Percentiles rank a stretch among this genome's conserved stretches.
These are phyloP conservation scores for Coelastrella sp. DNA, from an alignment of 139 green algal genomes.

Conservation along the genomic window DNA sequence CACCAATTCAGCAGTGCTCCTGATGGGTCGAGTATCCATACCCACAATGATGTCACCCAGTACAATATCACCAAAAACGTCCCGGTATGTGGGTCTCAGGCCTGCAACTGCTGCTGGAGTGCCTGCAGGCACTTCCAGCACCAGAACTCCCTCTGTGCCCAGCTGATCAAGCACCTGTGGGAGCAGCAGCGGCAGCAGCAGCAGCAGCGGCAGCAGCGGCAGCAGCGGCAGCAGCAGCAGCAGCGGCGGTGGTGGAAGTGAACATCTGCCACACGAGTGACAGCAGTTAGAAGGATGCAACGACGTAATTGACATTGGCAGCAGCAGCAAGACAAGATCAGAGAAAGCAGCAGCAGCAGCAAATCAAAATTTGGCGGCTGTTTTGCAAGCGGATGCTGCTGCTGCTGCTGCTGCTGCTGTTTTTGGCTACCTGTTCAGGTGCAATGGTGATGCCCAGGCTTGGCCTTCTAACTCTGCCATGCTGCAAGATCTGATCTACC, in stretches of 20 bases:
- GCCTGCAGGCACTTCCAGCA: constrained; percentile 71
- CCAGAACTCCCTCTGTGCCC: constrained; percentile 71
- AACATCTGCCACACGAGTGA: constrained; percentile 57
- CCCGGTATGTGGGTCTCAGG: constrained; percentile 69
- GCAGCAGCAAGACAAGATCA: no score
- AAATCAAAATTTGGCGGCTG: no score
- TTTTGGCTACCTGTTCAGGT: constrained; percentile 44
- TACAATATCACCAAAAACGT: constrained; percentile 59
- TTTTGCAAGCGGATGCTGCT: background rate
- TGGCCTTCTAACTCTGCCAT: constrained; percentile 64
- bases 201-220: no score
- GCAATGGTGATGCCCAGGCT: constrained; percentile 80
- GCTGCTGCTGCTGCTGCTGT: background rate
- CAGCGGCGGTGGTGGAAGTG: background rate
- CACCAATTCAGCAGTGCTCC: constrained; percentile 69
- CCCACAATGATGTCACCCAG: constrained; percentile 52
- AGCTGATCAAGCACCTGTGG: constrained; percentile 67
- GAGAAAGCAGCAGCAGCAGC: no score
- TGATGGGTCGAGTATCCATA: constrained; percentile 65
- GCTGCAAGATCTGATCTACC: constrained; percentile 74
- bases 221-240: no score
- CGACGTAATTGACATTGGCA: no score
- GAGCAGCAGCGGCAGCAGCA: constrained; percentile 44
- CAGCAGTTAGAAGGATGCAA: constrained; percentile 79
- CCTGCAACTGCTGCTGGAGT: constrained; percentile 50